phyloP scores from a whole-genome alignment of 306 rosid genomes.

The Castanea sativa region DNA sequence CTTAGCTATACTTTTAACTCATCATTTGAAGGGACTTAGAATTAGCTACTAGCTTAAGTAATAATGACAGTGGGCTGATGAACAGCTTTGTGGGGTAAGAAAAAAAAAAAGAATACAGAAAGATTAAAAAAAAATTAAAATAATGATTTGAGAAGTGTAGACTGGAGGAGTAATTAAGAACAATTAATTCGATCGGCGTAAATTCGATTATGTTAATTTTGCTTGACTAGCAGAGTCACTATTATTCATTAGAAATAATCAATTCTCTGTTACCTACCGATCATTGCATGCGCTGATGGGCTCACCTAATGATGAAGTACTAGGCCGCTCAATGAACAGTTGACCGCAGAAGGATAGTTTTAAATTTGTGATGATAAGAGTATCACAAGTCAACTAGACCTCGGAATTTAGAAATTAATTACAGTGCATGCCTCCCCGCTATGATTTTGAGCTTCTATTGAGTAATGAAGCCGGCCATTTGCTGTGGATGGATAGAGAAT shows the following conservation, averaged over 20 bases:
- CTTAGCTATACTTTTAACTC: too few relatives aligned
- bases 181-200: neutral
- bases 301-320: neutral
- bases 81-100: neutral
- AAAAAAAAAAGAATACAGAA: neutral
- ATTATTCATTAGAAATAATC: neutral
- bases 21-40: too few relatives aligned
- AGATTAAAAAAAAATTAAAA: too few relatives aligned
- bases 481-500: neutral
- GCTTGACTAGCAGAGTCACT: neutral
- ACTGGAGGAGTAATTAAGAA: neutral
- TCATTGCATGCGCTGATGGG: neutral
- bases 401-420: neutral
- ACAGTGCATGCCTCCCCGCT: constrained; percentile 8
- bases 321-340: neutral
- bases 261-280: neutral
- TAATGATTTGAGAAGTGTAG: neutral
- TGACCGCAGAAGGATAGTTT: neutral
- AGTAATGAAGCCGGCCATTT: constrained; percentile 1
- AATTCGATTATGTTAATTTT: neutral
- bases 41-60: too few relatives aligned
- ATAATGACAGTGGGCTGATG: too few relatives aligned
- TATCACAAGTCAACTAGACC: neutral
- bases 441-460: neutral
- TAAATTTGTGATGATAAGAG: neutral